These are phyloP conservation scores for Huntiella moniliformis DNA, from an alignment of 2,329 filamentous ascomycete species.

Conservation along the genomic window DNA sequence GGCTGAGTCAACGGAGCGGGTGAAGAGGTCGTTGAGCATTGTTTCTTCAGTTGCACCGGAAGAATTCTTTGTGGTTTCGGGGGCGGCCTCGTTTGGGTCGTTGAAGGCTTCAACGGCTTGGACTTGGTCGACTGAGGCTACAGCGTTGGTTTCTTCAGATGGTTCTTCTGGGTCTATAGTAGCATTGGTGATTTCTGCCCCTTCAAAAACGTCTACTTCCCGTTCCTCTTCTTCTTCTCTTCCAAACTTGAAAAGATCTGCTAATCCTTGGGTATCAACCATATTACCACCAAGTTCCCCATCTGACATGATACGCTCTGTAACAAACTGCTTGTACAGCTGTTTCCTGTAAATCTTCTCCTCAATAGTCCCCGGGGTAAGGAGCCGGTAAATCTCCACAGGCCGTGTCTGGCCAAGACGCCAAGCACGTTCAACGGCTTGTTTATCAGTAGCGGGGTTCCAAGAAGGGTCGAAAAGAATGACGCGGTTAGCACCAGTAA, in stretches of 20 bases:
- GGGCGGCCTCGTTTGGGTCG: constrained; percentile 20
- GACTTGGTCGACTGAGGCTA: constrained; percentile 20
- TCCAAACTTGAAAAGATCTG: constrained; percentile 62
- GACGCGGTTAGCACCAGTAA: constrained; percentile 86
- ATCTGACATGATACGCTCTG: constrained; percentile 88
- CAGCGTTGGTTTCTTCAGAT: constrained; percentile 6
- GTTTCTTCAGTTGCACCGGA: constrained; percentile 36
- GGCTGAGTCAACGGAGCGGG: constrained; percentile 72
- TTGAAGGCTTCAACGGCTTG: constrained; percentile 46
- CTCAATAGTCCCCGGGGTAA: constrained; percentile 94
- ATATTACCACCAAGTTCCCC: constrained; percentile 86
- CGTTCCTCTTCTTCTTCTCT: constrained; percentile 56
- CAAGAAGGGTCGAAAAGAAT: constrained; percentile 98
- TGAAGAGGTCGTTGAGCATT: constrained; percentile 77
- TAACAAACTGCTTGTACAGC: constrained; percentile 95
- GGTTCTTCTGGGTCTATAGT: neutral
- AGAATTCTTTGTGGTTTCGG: constrained; percentile 14
- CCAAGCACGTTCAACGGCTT: constrained; percentile 91
- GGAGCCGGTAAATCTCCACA: constrained; percentile 91
- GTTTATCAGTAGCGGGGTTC: constrained; percentile 93
- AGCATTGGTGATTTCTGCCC: constrained; percentile 37
- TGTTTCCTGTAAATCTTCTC: constrained; percentile 99
- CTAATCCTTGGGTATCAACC: constrained; percentile 60
- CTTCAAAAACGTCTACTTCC: constrained; percentile 60
- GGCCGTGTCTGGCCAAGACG: constrained; percentile 85